Evolutionary conservation across 2,329 filamentous ascomycete species (phyloP).

Genomic region (Aureobasidium sp.): DNA sequence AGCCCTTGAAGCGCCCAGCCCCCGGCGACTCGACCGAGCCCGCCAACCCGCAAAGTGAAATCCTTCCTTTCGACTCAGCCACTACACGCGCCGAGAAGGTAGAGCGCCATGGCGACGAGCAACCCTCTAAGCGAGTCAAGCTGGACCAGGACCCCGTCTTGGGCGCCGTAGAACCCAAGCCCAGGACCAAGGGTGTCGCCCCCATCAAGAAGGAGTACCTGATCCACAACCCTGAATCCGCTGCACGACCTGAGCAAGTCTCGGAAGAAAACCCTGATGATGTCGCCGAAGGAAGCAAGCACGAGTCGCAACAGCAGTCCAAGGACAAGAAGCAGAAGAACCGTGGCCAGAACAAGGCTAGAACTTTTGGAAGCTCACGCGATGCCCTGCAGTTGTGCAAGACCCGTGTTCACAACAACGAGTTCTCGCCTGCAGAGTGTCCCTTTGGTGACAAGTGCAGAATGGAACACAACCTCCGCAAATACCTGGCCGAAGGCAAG

Average conservation of each 20-base stretch:
- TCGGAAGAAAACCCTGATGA: conserved; percentile 29
- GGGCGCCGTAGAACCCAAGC: conserved; percentile 25
- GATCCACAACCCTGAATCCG: conserved; percentile 22
- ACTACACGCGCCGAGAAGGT: conserved; percentile 36
- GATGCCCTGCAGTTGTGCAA: conserved; percentile 74
- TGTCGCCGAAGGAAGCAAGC: conserved; percentile 43
- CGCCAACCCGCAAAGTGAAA: conserved; percentile 29
- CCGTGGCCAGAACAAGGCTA: conserved; percentile 73
- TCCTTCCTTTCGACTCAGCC: conserved; percentile 31
- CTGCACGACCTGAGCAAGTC: conserved; percentile 14
- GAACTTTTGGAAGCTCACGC: conserved; percentile 70
- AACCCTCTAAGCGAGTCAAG: conserved; percentile 34
- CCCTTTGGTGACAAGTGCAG: conserved; percentile 74
- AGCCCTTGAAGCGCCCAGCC: conserved; percentile 20
- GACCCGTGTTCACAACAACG: conserved; percentile 61
- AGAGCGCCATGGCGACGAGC: conserved; percentile 30
- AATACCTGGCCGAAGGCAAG: conserved; percentile 76
- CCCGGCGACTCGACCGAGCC: conserved; percentile 20
- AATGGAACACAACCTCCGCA: conserved; percentile 74
- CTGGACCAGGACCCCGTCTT: conserved; percentile 25
- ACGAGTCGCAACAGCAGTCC: conserved; percentile 28
- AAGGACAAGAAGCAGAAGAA: conserved; percentile 50
- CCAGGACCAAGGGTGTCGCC: conserved; percentile 51
- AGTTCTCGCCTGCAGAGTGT: conserved; percentile 75
- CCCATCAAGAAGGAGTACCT: conserved; percentile 66